These are phyloP conservation scores for Ophiognomonia clavigignenti-juglandacearum DNA, from an alignment of 2,329 filamentous ascomycete species.

Conservation along the genomic window DNA sequence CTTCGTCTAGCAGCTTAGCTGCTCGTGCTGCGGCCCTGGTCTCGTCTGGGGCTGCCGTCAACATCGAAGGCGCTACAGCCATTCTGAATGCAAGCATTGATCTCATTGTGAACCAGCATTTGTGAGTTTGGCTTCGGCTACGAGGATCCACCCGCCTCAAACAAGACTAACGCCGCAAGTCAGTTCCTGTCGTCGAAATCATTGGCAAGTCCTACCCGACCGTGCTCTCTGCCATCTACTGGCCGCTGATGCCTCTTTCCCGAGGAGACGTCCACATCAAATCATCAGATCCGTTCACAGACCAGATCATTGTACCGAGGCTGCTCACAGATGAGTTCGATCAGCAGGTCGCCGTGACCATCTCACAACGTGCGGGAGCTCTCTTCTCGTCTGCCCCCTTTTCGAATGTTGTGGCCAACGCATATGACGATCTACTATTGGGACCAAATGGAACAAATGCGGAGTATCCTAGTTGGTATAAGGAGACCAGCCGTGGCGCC, in stretches of 20 bases:
- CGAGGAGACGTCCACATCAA: slow-evolving; percentile 21
- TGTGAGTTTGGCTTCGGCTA: not conserved
- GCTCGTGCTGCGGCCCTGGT: slow-evolving; percentile 19
- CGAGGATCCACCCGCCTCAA: no score
- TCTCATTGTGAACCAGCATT: slow-evolving; percentile 14
- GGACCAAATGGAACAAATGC: slow-evolving; percentile 18
- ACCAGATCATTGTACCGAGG: slow-evolving; percentile 19
- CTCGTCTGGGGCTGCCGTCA: slow-evolving; percentile 19
- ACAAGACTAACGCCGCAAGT: no score
- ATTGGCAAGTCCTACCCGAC: slow-evolving; percentile 11
- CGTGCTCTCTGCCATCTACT: slow-evolving; percentile 17
- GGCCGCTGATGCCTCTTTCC: slow-evolving; percentile 21
- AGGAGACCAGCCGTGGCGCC: slow-evolving; percentile 9
- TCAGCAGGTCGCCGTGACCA: slow-evolving; percentile 17
- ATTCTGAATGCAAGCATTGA: slow-evolving; percentile 20
- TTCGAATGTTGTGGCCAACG: slow-evolving; percentile 15
- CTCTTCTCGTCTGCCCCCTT: slow-evolving; percentile 19
- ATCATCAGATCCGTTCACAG: slow-evolving; percentile 17
- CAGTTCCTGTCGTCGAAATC: slow-evolving; percentile 21
- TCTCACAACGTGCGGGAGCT: slow-evolving; percentile 11
- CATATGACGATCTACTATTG: slow-evolving; percentile 18
- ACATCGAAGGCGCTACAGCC: slow-evolving; percentile 15
- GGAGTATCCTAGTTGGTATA: slow-evolving; percentile 19
- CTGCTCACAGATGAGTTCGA: slow-evolving; percentile 21
- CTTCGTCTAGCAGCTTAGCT: not conserved